Base-by-base conservation (phyloP, 805 yeast species). In the Candida golubevii region DNA sequence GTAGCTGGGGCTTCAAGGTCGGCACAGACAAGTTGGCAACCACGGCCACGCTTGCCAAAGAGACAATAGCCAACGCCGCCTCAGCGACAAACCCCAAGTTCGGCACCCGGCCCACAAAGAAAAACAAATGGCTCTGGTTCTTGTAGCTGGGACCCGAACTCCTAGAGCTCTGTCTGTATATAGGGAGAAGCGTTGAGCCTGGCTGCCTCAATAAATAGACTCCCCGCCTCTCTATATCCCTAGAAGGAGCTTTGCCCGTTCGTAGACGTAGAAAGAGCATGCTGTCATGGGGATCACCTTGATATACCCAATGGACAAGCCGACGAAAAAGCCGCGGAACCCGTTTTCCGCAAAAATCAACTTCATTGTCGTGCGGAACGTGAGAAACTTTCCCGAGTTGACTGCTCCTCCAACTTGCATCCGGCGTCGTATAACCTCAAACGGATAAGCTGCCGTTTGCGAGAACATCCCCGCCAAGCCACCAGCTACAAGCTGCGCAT, bases 231-330 rank as follows among this genome's bases (percentile, higher is more conserved):
- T n/a, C 34, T 39, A 82, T 37, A 89, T 85, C 35, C 87, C 85
- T 42, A 93, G 65, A 42, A 72, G 63, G 54, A 69, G 69, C 68
- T 93, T 93, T 66, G 83, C 74, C 47, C 96, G 74, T 66, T 91
- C 99, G 65, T 93, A 93, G 32, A 91, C 97, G 61, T 80, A 90
- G 64, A 91, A 91, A 12, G 97, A 84, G 63, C 97, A 90, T 32
- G 98, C 96, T 58, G 83, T 91, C 99, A 93, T 93, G 8, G 99
- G 99, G 14, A 87, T 80, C 31, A 93, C 96, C 65, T 93, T 93
- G 55, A 93, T 78, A 63, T 89, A 93, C 0, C 99, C 99, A 54
- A 93, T 91, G 53, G 93, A 83, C 57, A 93, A 76, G 1, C 99
- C 99, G 11, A 93, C 95, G 60, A 85, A 93, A 63, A 86, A 90